Conservation (phyloP, 2,329 filamentous ascomycete genomes). For the Aspergillus quadrilineatus region DNA sequence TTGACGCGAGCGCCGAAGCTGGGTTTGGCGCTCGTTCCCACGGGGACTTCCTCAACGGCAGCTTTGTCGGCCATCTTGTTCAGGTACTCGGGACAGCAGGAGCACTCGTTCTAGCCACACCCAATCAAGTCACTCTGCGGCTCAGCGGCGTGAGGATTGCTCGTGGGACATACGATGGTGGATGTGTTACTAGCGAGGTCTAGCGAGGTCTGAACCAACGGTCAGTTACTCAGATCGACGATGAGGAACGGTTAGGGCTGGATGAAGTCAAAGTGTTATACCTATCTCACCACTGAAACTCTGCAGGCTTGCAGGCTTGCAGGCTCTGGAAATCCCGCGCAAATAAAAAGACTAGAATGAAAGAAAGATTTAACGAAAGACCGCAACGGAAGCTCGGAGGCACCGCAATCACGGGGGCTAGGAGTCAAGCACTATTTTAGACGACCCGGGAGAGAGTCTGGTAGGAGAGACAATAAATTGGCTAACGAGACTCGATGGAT, state of each 20-base stretch:
- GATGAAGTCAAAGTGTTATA: background rate
- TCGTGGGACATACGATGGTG: conserved; percentile 3
- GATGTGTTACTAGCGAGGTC: background rate
- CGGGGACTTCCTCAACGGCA: conserved; percentile 22
- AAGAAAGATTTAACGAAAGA: background rate
- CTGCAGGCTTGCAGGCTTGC: background rate
- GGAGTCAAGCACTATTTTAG: background rate
- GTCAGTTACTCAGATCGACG: background rate
- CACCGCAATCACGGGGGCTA: background rate
- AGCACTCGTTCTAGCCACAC: background rate
- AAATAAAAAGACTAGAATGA: background rate
- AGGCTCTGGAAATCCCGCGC: too few species aligned
- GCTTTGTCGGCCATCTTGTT: conserved; percentile 23
- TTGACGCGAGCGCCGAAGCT: conserved; percentile 28
- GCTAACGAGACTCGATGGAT: conserved; percentile 1
- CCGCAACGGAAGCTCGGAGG: background rate
- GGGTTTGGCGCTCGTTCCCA: conserved; percentile 18
- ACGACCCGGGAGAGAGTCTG: background rate
- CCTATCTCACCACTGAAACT: background rate
- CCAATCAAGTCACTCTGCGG: conserved; percentile 8
- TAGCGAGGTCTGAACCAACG: background rate
- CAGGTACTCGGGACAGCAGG: background rate
- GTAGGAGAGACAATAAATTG: background rate
- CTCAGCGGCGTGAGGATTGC: background rate
- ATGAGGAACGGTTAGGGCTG: background rate